These are phyloP conservation scores for Mycena polygramma DNA, from an alignment of 768 basidiomycete genomes.

Conservation along the genomic window DNA sequence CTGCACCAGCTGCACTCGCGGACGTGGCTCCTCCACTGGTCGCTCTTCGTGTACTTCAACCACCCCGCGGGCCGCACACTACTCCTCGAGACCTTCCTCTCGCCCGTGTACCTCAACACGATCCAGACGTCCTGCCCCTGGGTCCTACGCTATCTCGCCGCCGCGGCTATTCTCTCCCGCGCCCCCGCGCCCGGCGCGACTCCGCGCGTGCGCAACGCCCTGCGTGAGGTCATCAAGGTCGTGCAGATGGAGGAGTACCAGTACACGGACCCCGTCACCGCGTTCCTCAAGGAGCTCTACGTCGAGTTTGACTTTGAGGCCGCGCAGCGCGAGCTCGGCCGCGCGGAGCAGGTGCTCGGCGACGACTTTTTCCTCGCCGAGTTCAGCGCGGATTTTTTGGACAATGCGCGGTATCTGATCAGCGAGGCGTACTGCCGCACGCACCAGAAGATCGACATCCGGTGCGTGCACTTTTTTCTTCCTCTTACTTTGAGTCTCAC, in stretches of 20 bases:
- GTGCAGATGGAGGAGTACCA: slow-evolving; percentile 97
- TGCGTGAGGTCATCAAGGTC: slow-evolving; percentile 92
- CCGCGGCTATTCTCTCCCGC: slow-evolving; percentile 90
- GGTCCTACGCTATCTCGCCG: slow-evolving; percentile 94
- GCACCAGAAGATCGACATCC: slow-evolving; percentile 92
- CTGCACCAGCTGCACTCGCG: slow-evolving; percentile 92
- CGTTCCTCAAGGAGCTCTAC: slow-evolving; percentile 94
- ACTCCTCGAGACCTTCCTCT: slow-evolving; percentile 96
- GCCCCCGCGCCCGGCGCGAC: slow-evolving; percentile 61
- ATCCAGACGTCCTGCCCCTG: slow-evolving; percentile 97
- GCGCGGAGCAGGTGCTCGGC: slow-evolving; percentile 85
- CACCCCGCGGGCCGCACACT: slow-evolving; percentile 91
- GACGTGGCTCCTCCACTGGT: slow-evolving; percentile 98
- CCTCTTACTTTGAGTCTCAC: not conserved
- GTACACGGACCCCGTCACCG: slow-evolving; percentile 93
- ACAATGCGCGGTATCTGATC: slow-evolving; percentile 95
- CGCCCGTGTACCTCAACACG: slow-evolving; percentile 97
- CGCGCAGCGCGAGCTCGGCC: slow-evolving; percentile 84
- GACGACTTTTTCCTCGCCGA: slow-evolving; percentile 96
- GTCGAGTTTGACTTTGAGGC: slow-evolving; percentile 97
- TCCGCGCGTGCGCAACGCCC: slow-evolving; percentile 86
- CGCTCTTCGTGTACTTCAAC: slow-evolving; percentile 98
- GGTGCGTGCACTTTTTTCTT: slow-evolving; percentile 56
- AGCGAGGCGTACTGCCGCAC: slow-evolving; percentile 99
- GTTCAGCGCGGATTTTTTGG: slow-evolving; percentile 94